Percentiles rank a stretch among this genome's conserved stretches.
These are phyloP conservation scores for Diplodia intermedia DNA, from an alignment of 2,329 filamentous ascomycete genomes.

Conservation along the genomic window DNA sequence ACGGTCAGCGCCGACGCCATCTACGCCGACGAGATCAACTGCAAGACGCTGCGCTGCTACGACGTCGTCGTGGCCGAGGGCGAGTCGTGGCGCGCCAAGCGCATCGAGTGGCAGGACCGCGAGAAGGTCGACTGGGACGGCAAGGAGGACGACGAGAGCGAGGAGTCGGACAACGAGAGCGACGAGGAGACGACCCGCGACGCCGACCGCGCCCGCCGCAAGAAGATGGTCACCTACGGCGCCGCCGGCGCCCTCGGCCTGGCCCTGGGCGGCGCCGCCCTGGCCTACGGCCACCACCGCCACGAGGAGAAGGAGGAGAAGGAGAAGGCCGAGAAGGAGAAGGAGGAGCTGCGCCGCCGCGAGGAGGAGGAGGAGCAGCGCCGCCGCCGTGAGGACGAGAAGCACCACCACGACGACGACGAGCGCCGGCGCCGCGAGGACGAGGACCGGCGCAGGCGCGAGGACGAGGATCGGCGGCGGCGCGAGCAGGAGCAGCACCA, in stretches of 20 bases:
- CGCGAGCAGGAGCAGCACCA: conserved; percentile 20
- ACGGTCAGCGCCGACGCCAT: conserved; percentile 24
- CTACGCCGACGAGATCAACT: conserved; percentile 31
- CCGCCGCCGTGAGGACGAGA: background rate
- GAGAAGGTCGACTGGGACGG: conserved; percentile 20
- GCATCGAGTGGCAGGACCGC: conserved; percentile 24
- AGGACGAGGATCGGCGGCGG: background rate
- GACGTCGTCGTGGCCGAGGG: conserved; percentile 26
- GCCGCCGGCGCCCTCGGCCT: conserved; percentile 21
- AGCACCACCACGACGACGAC: conserved; percentile 11
- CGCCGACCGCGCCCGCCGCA: conserved; percentile 10
- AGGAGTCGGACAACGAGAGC: conserved; percentile 8
- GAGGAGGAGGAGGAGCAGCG: background rate
- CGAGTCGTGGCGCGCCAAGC: conserved; percentile 22
- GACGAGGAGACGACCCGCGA: conserved; percentile 15
- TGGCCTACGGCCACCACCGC: conserved; percentile 22
- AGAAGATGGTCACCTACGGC: conserved; percentile 26
- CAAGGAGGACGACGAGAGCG: conserved; percentile 22
- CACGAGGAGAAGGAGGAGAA: conserved; percentile 26
- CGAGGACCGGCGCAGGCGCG: background rate
- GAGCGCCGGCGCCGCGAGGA: background rate
- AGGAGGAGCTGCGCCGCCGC: conserved; percentile 21
- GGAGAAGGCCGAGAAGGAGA: conserved; percentile 14
- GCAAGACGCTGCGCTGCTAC: conserved; percentile 48
- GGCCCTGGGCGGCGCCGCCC: conserved; percentile 11